Base-by-base conservation (phyloP, 371 early-diverging fungal species). In the Phascolomyces articulosus region DNA sequence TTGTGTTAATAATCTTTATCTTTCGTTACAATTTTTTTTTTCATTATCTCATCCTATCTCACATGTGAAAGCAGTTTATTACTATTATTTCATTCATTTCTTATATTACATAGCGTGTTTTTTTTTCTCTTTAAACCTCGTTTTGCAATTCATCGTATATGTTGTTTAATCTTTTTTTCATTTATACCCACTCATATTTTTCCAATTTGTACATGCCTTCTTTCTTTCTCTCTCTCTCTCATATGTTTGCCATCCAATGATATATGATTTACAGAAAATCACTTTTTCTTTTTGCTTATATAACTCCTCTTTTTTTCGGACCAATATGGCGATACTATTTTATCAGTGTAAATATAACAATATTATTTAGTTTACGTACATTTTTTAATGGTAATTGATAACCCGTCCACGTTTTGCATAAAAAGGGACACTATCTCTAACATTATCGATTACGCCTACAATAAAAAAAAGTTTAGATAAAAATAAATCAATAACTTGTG, bases 1-100 rank as follows among this genome's bases (percentile, higher is more conserved):
- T 40, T 67, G 34, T 67, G 67, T 51, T 67, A 49, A 62, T 29
- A 24, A 29, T 27, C 9, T 1, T 21, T 9, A 13, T 55, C 18
- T 21, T 51, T n/a, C 26, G n/a, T n/a, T n/a, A n/a, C n/a, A n/a
- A n/a, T n/a, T n/a, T n/a, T 41, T 62, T 38, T 4, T 40, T n/a
- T 54, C 53, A 23, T 8, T n/a, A 44, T 34, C 34, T 34, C 11
- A 44, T 2, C 47, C 1, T 47, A 13, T 6, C 16, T 16, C 16
- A 16, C 16, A 47, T 20, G 21, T 47, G 47, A 47, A 47, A 47
- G 47, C 47, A 47, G 47, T 2, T 34, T 11, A 9, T 31, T 44
- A 6, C 16, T 47, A 44, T 4, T 20, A 47, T 4, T 16, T 20
- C n/a, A n/a, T n/a, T n/a, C n/a, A n/a, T n/a, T n/a, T n/a, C n/a